These are phyloP conservation scores for Vigna unguiculata DNA, from an alignment of 306 rosid species.

Conservation along the genomic window DNA sequence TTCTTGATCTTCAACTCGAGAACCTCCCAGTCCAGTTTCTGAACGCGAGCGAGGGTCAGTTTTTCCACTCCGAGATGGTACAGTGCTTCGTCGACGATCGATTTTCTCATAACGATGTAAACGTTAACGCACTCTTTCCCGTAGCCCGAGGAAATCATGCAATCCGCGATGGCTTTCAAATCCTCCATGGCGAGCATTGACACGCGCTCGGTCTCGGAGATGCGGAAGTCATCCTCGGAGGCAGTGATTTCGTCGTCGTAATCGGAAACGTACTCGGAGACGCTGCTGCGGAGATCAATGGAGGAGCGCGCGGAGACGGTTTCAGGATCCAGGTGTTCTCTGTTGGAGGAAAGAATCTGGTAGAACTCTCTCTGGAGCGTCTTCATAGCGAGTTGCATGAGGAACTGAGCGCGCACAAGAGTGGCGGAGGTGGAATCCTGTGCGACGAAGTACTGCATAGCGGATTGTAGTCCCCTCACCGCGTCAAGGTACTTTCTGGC, in stretches of 20 bases:
- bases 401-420: constrained; percentile 60
- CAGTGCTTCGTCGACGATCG: constrained; percentile 72
- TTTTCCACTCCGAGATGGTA: constrained; percentile 70
- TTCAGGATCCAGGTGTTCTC: constrained; percentile 63
- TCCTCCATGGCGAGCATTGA: constrained; percentile 62
- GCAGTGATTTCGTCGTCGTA: constrained; percentile 38
- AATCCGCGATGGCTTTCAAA: constrained; percentile 70
- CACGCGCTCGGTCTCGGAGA: constrained; percentile 56
- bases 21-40: constrained; percentile 77
- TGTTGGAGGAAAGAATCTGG: constrained; percentile 51
- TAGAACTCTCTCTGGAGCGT: constrained; percentile 76
- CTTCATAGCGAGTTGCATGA: constrained; percentile 87
- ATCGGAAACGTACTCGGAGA: constrained; percentile 66
- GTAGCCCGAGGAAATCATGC: constrained; percentile 75
- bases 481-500: constrained; percentile 66
- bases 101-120: constrained; percentile 63
- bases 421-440: constrained; percentile 47
- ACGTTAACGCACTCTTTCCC: constrained; percentile 74
- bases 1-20: constrained; percentile 66
- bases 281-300: constrained; percentile 37
- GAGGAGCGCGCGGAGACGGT: constrained; percentile 65
- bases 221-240: constrained; percentile 62
- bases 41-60: constrained; percentile 58
- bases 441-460: constrained; percentile 67
- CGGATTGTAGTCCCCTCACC: constrained; percentile 68